Conservation (phyloP, 164 flowering plant species). For the Hamamelis virginiana region DNA sequence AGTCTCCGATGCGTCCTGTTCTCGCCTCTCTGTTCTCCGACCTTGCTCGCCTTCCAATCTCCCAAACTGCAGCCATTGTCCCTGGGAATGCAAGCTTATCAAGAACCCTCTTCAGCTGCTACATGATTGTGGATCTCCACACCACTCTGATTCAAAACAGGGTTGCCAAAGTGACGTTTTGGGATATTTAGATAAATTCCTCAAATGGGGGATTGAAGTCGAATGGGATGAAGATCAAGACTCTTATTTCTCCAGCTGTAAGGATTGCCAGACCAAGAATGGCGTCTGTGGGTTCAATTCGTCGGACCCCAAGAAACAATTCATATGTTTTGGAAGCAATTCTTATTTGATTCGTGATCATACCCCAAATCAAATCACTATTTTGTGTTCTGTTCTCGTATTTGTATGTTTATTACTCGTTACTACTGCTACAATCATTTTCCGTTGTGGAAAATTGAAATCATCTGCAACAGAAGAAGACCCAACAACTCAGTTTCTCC, state of each 20-base stretch:
- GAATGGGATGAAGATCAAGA: conserved; percentile 53
- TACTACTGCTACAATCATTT: conserved; percentile 21
- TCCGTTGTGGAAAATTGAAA: conserved; percentile 25
- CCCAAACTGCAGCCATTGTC: conserved; percentile 52
- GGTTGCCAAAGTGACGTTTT: conserved; percentile 56
- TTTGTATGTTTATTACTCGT: conserved; percentile 31
- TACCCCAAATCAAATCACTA: conserved; percentile 17
- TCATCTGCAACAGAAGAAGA: conserved; percentile 42
- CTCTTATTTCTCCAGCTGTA: conserved; percentile 48
- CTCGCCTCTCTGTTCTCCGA: conserved; percentile 46
- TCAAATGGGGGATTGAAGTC: conserved; percentile 47
- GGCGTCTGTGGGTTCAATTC: conserved; percentile 76
- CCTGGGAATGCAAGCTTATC: conserved; percentile 51
- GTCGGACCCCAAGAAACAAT: conserved; percentile 48
- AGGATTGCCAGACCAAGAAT: conserved; percentile 30
- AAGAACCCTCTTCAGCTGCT: conserved; percentile 41
- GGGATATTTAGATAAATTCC: conserved; percentile 37
- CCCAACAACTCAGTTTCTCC: conserved; percentile 61
- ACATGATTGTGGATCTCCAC: conserved; percentile 33
- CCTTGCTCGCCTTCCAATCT: conserved; percentile 38
- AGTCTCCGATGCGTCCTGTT: conserved; percentile 56
- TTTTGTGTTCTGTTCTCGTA: conserved; percentile 20
- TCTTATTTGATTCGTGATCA: conserved; percentile 27
- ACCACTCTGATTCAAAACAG: conserved; percentile 24
- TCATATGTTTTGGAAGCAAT: conserved; percentile 64